Evolutionary conservation across 257 asterid species (phyloP).

Genomic region (Solanum megistacrolobum): DNA sequence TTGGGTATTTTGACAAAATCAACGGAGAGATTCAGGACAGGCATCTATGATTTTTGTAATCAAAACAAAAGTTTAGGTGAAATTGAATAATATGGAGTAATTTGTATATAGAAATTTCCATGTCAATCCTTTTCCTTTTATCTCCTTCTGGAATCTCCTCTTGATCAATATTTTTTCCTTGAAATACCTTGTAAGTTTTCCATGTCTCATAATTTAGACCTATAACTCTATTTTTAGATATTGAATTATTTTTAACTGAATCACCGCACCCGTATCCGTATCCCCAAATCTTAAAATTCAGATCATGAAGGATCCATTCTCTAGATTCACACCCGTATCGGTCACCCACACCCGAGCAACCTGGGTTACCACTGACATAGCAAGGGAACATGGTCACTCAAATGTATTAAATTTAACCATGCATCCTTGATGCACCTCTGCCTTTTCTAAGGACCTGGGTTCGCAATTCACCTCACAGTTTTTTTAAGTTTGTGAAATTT

Average conservation of each 20-base stretch:
- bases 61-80: background rate
- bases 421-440: background rate
- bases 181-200: background rate
- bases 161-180: background rate
- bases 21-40: background rate
- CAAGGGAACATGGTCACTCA: background rate
- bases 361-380: background rate
- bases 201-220: background rate
- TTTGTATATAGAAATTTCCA: background rate
- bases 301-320: background rate
- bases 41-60: background rate
- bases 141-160: background rate
- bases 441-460: background rate
- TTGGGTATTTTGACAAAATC: background rate
- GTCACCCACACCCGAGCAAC: background rate
- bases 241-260: background rate
- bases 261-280: background rate
- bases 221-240: background rate
- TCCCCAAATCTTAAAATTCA: background rate
- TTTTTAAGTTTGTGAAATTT: background rate
- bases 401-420: background rate
- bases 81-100: background rate
- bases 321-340: background rate
- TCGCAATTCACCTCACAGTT: background rate
- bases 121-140: background rate